A percentile compares a stretch with the other conserved stretches of the same genome.
phyloP scores from a whole-genome alignment of 805 yeast genomes.

The Saccharomyces kudriavzevii region DNA sequence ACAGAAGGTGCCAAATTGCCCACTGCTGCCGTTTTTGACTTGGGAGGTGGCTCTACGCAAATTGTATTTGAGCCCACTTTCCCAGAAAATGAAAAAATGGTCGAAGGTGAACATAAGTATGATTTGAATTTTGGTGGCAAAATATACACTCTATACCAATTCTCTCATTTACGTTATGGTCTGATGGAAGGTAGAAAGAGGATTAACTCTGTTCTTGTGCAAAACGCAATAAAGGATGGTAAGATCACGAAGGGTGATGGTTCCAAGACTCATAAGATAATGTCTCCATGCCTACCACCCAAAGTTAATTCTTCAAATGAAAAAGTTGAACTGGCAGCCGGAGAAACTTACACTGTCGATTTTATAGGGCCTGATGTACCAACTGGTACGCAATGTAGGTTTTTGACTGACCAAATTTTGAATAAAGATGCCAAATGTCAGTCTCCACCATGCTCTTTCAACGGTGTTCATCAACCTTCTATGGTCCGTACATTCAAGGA shows the following conservation, averaged over 20 bases:
- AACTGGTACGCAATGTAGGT: constrained; percentile 81
- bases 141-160: constrained; percentile 78
- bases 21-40: constrained; percentile 94
- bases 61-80: constrained; percentile 95
- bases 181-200: constrained; percentile 88
- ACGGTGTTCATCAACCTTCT: constrained; percentile 96
- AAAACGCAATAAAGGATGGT: constrained; percentile 38
- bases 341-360: constrained; percentile 42
- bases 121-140: constrained; percentile 73
- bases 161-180: constrained; percentile 92
- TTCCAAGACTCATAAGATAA: constrained; percentile 39
- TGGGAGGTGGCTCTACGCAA: constrained; percentile 98
- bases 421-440: constrained; percentile 76
- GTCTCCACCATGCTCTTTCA: constrained; percentile 82
- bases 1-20: constrained; percentile 50
- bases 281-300: constrained; percentile 87
- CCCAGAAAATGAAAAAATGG: constrained; percentile 51
- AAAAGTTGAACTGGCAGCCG: constrained; percentile 47
- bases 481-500: constrained; percentile 66
- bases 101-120: constrained; percentile 84
- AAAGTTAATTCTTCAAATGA: constrained; percentile 53
- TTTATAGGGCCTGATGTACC: constrained; percentile 54
- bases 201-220: constrained; percentile 60
- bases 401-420: constrained; percentile 70
- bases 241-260: constrained; percentile 33